These are phyloP conservation scores for Hericium erinaceus DNA, from an alignment of 768 basidiomycete genomes.

Conservation along the genomic window DNA sequence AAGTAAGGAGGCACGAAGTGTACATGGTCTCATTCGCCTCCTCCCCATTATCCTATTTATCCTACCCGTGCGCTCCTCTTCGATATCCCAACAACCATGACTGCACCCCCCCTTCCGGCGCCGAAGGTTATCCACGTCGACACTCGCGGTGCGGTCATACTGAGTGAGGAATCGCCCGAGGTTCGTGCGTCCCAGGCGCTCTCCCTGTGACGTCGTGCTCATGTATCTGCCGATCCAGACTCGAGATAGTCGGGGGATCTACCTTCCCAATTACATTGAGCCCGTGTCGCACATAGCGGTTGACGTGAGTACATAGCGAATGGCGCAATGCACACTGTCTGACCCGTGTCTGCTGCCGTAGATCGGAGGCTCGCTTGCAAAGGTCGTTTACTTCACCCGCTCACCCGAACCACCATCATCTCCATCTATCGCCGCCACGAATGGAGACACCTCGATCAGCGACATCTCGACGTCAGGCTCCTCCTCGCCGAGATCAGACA, in stretches of 20 bases:
- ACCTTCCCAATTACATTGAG: constrained; percentile 96
- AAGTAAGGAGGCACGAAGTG: neutral
- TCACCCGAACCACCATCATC: constrained; percentile 80
- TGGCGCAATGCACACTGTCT: constrained; percentile 4
- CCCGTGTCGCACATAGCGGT: constrained; percentile 96
- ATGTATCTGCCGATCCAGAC: constrained; percentile 39
- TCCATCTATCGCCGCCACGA: constrained; percentile 56
- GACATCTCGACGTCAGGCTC: constrained; percentile 31
- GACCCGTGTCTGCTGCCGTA: constrained; percentile 24
- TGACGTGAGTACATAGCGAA: constrained; percentile 55
- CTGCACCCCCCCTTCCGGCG: constrained; percentile 59
- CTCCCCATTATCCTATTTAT: constrained; percentile 2
- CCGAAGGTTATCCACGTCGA: constrained; percentile 90
- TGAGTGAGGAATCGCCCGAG: constrained; percentile 91
- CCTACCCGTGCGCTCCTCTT: neutral
- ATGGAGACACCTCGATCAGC: constrained; percentile 41
- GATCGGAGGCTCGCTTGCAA: constrained; percentile 96
- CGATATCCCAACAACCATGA: constrained; percentile 3
- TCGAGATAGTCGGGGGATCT: constrained; percentile 91
- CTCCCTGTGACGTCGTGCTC: constrained; percentile 4
- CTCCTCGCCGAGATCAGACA: constrained; percentile 22
- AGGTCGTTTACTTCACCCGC: constrained; percentile 97
- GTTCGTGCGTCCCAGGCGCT: constrained; percentile 33
- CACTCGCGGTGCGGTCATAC: constrained; percentile 86
- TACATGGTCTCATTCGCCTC: constrained; percentile 4